Percentiles rank a stretch among this genome's conserved stretches.
These are phyloP conservation scores for Mallotus nudiflorus DNA, from an alignment of 345 rosid species.

Conservation along the genomic window DNA sequence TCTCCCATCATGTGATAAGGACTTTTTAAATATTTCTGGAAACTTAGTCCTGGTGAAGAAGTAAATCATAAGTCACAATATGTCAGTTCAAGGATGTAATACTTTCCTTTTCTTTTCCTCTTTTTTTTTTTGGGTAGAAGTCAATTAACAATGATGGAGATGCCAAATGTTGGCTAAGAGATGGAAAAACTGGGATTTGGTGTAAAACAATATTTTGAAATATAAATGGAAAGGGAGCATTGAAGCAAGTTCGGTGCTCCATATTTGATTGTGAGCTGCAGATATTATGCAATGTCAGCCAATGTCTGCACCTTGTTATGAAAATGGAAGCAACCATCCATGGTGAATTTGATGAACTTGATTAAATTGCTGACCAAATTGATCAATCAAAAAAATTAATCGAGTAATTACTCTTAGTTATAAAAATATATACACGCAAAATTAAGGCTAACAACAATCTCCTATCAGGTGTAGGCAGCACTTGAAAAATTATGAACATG, in stretches of 20 bases:
- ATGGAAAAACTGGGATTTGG: background rate
- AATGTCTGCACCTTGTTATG: background rate
- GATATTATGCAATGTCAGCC: no score
- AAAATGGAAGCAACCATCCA: background rate
- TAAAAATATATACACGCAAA: no score
- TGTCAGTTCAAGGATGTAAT: background rate
- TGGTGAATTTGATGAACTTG: background rate
- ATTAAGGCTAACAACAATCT: background rate
- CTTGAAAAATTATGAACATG: background rate
- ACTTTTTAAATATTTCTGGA: background rate
- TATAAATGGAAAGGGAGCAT: background rate
- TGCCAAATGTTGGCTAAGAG: background rate
- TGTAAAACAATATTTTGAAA: background rate
- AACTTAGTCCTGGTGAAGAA: background rate
- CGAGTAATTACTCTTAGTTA: background rate
- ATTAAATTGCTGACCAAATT: background rate
- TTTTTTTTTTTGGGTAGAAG: no score
- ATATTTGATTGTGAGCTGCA: background rate
- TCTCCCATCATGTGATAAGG: background rate
- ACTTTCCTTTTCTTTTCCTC: background rate
- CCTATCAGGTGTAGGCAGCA: no score
- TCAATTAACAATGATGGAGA: background rate
- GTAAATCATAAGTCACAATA: no score
- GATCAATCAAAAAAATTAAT: background rate
- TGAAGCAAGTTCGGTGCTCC: background rate